phyloP scores from a whole-genome alignment of 2,329 filamentous ascomycete species.

The Ophiocordyceps unilateralis region DNA sequence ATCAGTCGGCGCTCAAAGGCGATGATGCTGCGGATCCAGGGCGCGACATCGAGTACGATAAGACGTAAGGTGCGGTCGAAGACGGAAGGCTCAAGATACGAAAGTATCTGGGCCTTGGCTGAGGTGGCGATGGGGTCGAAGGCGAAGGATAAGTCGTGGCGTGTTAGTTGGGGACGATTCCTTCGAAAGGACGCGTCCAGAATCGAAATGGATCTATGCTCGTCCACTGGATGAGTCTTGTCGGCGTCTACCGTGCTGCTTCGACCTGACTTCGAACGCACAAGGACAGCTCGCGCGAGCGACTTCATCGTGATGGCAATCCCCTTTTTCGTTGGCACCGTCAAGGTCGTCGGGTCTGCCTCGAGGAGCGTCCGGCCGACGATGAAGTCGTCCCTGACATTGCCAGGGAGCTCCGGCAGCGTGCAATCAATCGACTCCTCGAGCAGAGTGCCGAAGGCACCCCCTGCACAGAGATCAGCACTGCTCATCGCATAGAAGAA shows the following conservation, averaged over 20 bases:
- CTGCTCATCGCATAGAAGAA: constrained; percentile 46
- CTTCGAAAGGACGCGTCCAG: constrained; percentile 21
- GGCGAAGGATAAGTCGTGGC: constrained; percentile 37
- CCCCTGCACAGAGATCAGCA: constrained; percentile 41
- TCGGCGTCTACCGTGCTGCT: not conserved
- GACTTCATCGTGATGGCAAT: constrained; percentile 14
- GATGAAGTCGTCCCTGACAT: constrained; percentile 31
- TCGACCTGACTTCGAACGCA: no score
- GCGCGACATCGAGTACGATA: constrained; percentile 64
- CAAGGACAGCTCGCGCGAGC: constrained; percentile 10
- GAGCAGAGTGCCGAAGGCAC: constrained; percentile 24
- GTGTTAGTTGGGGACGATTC: constrained; percentile 16
- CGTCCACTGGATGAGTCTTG: constrained; percentile 12
- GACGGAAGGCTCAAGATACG: constrained; percentile 46
- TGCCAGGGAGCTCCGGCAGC: constrained; percentile 33
- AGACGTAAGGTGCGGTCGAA: constrained; percentile 56
- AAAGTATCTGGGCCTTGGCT: constrained; percentile 20
- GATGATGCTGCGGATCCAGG: constrained; percentile 77
- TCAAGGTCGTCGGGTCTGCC: constrained; percentile 17
- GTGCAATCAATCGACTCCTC: constrained; percentile 44
- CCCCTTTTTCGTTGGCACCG: constrained; percentile 9
- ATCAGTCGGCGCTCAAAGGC: constrained; percentile 57
- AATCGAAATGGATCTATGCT: constrained; percentile 14
- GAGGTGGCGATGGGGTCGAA: constrained; percentile 42
- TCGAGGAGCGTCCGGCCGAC: constrained; percentile 31